phyloP scores from a whole-genome alignment of 2,329 filamentous ascomycete genomes.

The Botrytis paeoniae region DNA sequence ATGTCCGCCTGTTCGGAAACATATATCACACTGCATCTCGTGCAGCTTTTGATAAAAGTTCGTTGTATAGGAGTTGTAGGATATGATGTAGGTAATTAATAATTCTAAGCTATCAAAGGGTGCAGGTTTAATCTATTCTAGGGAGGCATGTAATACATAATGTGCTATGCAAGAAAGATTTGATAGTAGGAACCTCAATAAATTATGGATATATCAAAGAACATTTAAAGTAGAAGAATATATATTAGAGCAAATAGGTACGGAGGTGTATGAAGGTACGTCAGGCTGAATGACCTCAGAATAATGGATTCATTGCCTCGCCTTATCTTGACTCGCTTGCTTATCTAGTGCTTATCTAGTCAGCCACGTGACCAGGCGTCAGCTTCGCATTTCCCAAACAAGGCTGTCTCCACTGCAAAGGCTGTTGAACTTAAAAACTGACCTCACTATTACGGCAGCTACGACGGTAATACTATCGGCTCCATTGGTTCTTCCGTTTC shows the following conservation, averaged over 20 bases:
- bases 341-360: conserved; percentile 10
- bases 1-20: conserved; percentile 52
- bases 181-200: not conserved
- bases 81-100: conserved; percentile 15
- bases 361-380: conserved; percentile 1
- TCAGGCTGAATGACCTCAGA: conserved; percentile 14
- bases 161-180: not conserved
- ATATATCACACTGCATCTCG: conserved; percentile 68
- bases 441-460: conserved; percentile 16
- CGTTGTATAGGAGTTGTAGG: conserved; percentile 4
- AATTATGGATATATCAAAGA: not conserved
- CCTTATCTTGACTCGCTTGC: conserved; percentile 16
- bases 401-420: conserved; percentile 19
- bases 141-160: conserved; percentile 18
- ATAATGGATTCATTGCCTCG: conserved; percentile 8
- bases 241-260: not conserved
- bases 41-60: conserved; percentile 21
- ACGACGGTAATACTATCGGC: conserved; percentile 19
- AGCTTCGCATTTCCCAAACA: conserved; percentile 11
- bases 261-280: not conserved
- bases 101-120: conserved; percentile 12
- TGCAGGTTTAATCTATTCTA: conserved; percentile 11
- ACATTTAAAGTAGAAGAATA: not conserved
- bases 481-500: not conserved
- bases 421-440: not conserved